Evolutionary conservation across 768 basidiomycete species (phyloP).

Genomic region (Suillus bovinus): DNA sequence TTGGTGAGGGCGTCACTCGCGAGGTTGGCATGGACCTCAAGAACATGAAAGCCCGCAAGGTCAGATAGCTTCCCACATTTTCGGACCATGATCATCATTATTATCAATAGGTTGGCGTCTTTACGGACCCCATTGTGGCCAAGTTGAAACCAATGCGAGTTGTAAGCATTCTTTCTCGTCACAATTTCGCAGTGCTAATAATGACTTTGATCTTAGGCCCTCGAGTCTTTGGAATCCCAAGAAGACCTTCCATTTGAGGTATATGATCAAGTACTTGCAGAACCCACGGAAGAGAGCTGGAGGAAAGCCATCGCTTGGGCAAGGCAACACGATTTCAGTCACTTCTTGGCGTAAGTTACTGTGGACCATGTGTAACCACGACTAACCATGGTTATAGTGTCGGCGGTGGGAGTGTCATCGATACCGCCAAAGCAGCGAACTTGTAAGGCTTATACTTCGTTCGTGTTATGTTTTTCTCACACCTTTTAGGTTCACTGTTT

Average conservation of each 20-base stretch:
- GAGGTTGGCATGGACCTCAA: constrained; percentile 94
- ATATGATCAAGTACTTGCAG: constrained; percentile 78
- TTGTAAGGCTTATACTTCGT: constrained; percentile 44
- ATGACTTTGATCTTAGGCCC: constrained; percentile 46
- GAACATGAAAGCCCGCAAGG: constrained; percentile 91
- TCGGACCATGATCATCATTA: constrained; percentile 11
- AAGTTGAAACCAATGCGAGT: constrained; percentile 81
- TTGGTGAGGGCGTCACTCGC: constrained; percentile 86
- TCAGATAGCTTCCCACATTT: constrained; percentile 26
- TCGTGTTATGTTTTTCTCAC: constrained; percentile 9
- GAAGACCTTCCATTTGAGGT: constrained; percentile 77
- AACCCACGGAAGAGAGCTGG: constrained; percentile 93
- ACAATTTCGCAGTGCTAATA: not conserved
- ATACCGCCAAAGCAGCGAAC: constrained; percentile 95
- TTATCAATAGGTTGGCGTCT: constrained; percentile 80
- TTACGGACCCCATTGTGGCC: constrained; percentile 86
- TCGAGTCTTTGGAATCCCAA: constrained; percentile 80
- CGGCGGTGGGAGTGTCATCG: constrained; percentile 93
- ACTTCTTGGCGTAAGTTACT: constrained; percentile 79
- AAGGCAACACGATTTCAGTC: constrained; percentile 83
- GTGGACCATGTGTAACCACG: constrained; percentile 2
- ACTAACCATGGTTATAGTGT: constrained; percentile 46
- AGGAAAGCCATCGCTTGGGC: constrained; percentile 88
- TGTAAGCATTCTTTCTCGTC: constrained; percentile 43
- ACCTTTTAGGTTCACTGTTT: constrained; percentile 71